Evolutionary conservation across 1,139 yeast genomes (phyloP), one percentile per base, ranked within the genome.

Genomic region (Taphrina deformans): DNA sequence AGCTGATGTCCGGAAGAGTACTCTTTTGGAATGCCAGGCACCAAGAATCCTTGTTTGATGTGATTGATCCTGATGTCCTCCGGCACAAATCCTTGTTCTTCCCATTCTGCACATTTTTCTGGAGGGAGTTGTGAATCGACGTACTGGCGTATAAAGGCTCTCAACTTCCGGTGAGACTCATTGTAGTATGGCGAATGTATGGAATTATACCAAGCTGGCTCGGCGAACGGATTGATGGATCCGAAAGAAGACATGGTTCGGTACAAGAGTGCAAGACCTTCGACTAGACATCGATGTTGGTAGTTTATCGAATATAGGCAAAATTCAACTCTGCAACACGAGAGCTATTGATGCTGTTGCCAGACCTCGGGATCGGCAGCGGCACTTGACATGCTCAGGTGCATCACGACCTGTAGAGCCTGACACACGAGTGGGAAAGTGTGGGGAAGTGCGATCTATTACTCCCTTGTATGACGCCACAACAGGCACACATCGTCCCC

Each of bases 1-100:
- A 96, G 96, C 78, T 89, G 88, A 10, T n/a, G 16, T 14, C 45
- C 56, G 10, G 1, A 14, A 5, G 35, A 12, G 21, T 27, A 23
- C 35, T 48, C 53, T 2, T 48, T 23, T 14, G 55, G 50, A 71
- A 89, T 80, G 60, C 85, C 89, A 55, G 29, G 77, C 69, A 58
- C 72, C 67, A 55, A 75, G 78, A 69, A 75, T 72, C 70, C 73
- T 27, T 75, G 67, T 40, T 69, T 69, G 27, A 71, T 67, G 27
- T 41, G 52, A 9, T 48, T 35, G 44, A 55, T 55, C 24, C 46
- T 38, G 23, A 69, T 59, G 31, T 63, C 66, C 33, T 69, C 70
- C 18, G 79, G 79, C 52, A 78, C 73, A 61, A 70, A 74, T 59
- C 76, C 77, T 31, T 72, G 73, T 64, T 71, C 79, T 64, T 78